phyloP scores from a whole-genome alignment of 163 green algal species.

The Scenedesmus sp. region DNA sequence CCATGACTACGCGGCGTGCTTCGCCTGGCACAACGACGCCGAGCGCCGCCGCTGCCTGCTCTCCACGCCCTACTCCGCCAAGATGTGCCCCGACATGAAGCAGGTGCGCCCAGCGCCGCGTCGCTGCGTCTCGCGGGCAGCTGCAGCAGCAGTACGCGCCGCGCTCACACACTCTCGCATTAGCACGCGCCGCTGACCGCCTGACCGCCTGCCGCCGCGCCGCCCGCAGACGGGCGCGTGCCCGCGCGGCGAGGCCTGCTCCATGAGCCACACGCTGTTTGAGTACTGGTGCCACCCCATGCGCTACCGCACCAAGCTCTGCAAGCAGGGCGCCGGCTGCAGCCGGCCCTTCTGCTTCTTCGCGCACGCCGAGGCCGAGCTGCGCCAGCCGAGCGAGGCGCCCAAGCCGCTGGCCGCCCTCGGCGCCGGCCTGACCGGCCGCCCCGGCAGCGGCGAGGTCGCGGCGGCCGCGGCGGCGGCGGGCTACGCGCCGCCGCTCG shows the following conservation, averaged over 20 bases:
- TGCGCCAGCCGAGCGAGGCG: background rate
- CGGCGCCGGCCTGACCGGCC: background rate
- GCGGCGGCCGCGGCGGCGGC: slow-evolving; percentile 8
- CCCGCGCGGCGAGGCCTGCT: slow-evolving; percentile 30
- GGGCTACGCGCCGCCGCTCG: background rate
- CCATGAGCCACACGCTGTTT: slow-evolving; percentile 39
- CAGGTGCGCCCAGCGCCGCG: background rate
- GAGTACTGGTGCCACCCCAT: slow-evolving; percentile 51
- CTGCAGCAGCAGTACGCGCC: background rate
- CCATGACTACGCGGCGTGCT: slow-evolving; percentile 27
- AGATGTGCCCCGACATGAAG: slow-evolving; percentile 34
- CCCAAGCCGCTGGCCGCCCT: background rate
- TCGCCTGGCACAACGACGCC: background rate
- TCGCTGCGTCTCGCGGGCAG: background rate
- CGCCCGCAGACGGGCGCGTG: slow-evolving; percentile 18
- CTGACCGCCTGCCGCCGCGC: background rate
- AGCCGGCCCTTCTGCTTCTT: slow-evolving; percentile 50
- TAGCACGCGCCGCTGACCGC: background rate
- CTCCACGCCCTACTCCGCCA: slow-evolving; percentile 6
- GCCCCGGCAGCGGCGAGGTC: background rate
- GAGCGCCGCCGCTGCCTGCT: slow-evolving; percentile 29
- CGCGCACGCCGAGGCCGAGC: slow-evolving; percentile 21
- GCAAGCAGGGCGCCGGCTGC: slow-evolving; percentile 41
- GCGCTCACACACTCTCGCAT: background rate
- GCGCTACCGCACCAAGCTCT: slow-evolving; percentile 49